phyloP scores from a whole-genome alignment of 331 rosid genomes.

The Malus hybrid region DNA sequence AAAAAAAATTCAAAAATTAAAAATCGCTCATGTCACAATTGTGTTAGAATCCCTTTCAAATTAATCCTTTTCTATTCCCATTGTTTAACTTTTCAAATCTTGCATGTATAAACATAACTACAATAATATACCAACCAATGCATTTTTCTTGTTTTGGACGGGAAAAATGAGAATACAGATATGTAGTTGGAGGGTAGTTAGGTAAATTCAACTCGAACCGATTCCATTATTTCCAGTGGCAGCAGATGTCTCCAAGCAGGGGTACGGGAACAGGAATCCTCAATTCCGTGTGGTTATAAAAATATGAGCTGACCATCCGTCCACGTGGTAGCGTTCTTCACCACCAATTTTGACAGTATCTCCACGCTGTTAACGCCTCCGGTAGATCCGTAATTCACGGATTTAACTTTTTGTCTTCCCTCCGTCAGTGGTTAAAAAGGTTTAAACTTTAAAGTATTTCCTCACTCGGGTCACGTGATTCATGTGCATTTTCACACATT shows the following conservation, averaged over 20 bases:
- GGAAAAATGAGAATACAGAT: too few relatives aligned
- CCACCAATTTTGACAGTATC: slow-evolving; percentile 4
- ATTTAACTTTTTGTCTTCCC: not conserved
- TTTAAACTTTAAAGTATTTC: not conserved
- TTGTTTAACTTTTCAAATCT: not conserved
- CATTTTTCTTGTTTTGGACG: not conserved
- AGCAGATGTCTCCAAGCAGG: slow-evolving; percentile 24
- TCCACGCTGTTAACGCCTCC: not conserved
- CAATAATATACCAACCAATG: not conserved
- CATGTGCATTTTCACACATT: not conserved
- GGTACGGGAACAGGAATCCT: slow-evolving; percentile 10
- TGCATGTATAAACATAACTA: not conserved
- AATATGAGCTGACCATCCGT: not conserved
- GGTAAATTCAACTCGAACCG: not conserved
- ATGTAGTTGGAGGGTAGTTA: not conserved
- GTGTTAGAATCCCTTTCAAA: too few relatives aligned
- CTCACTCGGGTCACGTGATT: not conserved
- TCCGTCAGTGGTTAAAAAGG: not conserved
- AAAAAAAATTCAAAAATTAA: too few relatives aligned
- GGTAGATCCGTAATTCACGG: slow-evolving; percentile 21
- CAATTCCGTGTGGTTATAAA: not conserved
- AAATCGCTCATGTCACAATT: too few relatives aligned
- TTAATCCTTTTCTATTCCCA: too few relatives aligned
- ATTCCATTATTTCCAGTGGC: slow-evolving; percentile 1
- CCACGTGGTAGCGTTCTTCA: slow-evolving; percentile 36